Evolutionary conservation across 2,329 filamentous ascomycete species (phyloP).

Genomic region (Domatiomyces globalis): DNA sequence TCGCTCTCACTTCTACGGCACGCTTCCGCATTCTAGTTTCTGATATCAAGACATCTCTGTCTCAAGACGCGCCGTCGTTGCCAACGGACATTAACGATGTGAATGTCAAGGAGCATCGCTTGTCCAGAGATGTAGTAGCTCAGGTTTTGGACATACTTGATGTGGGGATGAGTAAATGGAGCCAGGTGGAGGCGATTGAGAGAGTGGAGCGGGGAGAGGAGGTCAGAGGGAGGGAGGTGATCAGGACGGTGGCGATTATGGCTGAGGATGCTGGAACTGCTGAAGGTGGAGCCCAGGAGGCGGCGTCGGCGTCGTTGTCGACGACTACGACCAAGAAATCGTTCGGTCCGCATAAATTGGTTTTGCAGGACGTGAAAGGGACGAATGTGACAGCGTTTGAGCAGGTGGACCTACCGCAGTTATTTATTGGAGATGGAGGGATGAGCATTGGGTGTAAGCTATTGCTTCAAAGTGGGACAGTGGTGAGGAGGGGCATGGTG

Average conservation of each 20-base stretch:
- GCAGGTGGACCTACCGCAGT: constrained; percentile 5
- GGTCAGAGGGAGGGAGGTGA: constrained; percentile 60
- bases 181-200: constrained; percentile 62
- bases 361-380: constrained; percentile 67
- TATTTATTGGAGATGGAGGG: constrained; percentile 20
- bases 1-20: constrained; percentile 62
- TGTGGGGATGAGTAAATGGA: constrained; percentile 64
- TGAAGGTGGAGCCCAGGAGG: constrained; percentile 1
- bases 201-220: constrained; percentile 38
- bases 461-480: constrained; percentile 49
- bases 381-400: constrained; percentile 59
- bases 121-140: constrained; percentile 53
- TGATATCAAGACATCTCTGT: constrained; percentile 54
- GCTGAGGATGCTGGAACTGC: constrained; percentile 23
- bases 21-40: constrained; percentile 65
- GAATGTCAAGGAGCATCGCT: constrained; percentile 38
- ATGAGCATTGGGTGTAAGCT: constrained; percentile 73
- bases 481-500: constrained; percentile 62
- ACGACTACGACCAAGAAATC: constrained; percentile 6
- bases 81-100: constrained; percentile 45
- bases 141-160: constrained; percentile 83
- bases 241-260: constrained; percentile 51
- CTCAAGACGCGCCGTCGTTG: constrained; percentile 34
- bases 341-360: constrained; percentile 58
- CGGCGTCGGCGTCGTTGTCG: not conserved